Evolutionary conservation across 306 rosid species (phyloP), one percentile per base, ranked within the genome.

Genomic region (Ochetophila trinervis): DNA sequence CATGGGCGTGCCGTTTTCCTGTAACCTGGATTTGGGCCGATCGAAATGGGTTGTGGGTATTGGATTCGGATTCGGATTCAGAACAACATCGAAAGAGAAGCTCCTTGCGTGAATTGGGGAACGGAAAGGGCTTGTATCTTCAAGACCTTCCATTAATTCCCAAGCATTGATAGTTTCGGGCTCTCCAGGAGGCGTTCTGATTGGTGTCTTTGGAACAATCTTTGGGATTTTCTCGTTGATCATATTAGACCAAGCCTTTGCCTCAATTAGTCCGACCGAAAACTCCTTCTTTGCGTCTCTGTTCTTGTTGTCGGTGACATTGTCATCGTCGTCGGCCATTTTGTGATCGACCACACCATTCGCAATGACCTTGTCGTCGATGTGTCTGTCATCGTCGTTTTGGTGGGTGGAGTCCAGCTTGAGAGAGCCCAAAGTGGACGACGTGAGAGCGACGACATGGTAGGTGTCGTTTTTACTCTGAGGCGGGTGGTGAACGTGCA

Each of bases 111-210:
- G 89, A 63, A 45, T 61, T 16, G 97, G 93, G 21, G 96, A 83
- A 52, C 88, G 65, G 16, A 79, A 70, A 42, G 99, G 95, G 49
- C 86, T 85, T 2, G 32, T 60, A 4, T 90, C 99, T 67, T 94
- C 99, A 19, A 94, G 96, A 1, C 99, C 99, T 79, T 84, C 99
- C 99, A 90, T 90, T 8, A 94, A 68, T 74, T 94, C 97, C 97
- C 99, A 90, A 21, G 81, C 65, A 63, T 94, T 82, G 78, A 93
- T 93, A n/a, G 80, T 83, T 79, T 93, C 99, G 7, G 90, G 83
- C 80, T 90, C 99, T 19, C 95, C 88, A 1, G 95, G 82, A 20
- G 97, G 91, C 40, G 91, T 84, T 74, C 79, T 63, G 60, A 49
- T 70, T 53, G 97, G 87, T 14, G 88, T 86, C 68, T 57, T 86